A percentile compares a stretch with the other conserved stretches of the same genome.
These are phyloP conservation scores for Fusarium sulawesiense DNA, from an alignment of 2,329 filamentous ascomycete species.

Conservation along the genomic window DNA sequence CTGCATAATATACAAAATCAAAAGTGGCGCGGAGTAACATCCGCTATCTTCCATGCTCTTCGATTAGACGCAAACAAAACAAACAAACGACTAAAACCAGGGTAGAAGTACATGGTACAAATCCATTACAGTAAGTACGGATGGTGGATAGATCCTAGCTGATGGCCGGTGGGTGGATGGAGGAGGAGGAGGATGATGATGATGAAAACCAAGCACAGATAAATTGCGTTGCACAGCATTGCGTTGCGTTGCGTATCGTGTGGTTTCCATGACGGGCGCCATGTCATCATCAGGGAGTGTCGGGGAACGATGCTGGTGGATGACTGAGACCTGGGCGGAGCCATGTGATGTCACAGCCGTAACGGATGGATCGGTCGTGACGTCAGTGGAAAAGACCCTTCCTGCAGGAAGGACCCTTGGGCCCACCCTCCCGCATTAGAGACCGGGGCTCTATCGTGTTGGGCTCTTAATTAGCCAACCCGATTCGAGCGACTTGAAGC, in stretches of 20 bases:
- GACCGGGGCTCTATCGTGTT: slow-evolving; percentile 21
- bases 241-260: not conserved
- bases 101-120: slow-evolving; percentile 3
- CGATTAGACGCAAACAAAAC: slow-evolving; percentile 27
- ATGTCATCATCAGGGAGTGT: slow-evolving; percentile 45
- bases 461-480: slow-evolving; percentile 26
- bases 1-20: slow-evolving; percentile 23
- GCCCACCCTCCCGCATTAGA: slow-evolving; percentile 37
- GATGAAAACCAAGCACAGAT: slow-evolving; percentile 5
- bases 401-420: slow-evolving; percentile 47
- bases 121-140: not conserved
- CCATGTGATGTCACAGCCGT: slow-evolving; percentile 30
- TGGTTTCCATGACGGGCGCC: slow-evolving; percentile 32
- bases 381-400: slow-evolving; percentile 47
- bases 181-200: no score
- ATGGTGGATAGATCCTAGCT: not conserved
- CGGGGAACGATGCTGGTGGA: slow-evolving; percentile 9
- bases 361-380: slow-evolving; percentile 14
- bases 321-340: slow-evolving; percentile 19
- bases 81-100: slow-evolving; percentile 27
- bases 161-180: not conserved
- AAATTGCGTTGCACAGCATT: not conserved
- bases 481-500: slow-evolving; percentile 27
- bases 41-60: slow-evolving; percentile 33
- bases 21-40: slow-evolving; percentile 11